Evolutionary conservation across 164 flowering plant genomes (phyloP).

Genomic region (Vitis rupestris): DNA sequence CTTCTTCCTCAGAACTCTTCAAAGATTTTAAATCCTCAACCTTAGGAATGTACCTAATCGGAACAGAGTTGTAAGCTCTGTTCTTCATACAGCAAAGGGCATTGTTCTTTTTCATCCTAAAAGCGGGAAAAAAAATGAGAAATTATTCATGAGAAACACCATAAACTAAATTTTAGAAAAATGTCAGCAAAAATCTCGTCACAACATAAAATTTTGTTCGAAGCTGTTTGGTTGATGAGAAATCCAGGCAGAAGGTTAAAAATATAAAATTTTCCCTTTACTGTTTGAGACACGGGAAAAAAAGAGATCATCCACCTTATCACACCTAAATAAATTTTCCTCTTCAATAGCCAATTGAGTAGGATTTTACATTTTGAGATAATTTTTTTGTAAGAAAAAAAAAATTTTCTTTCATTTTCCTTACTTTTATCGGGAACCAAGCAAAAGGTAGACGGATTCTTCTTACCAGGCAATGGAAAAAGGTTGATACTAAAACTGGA

Average conservation of each 20-base stretch:
- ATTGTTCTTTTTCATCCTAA: slow-evolving; percentile 37
- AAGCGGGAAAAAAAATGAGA: neutral
- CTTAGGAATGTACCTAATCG: slow-evolving; percentile 44
- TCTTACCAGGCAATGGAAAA: slow-evolving; percentile 18
- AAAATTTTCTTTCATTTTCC: neutral
- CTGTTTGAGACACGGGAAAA: no score
- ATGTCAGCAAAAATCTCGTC: neutral
- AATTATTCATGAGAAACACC: neutral
- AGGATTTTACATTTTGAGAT: no score
- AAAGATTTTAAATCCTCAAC: slow-evolving; percentile 14
- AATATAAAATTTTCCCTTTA: no score
- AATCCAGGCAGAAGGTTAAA: no score
- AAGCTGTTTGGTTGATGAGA: no score
- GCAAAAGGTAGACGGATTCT: neutral
- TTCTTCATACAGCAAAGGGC: slow-evolving; percentile 25
- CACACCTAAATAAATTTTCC: neutral
- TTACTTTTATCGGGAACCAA: slow-evolving; percentile 7
- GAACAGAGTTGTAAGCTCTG: slow-evolving; percentile 38
- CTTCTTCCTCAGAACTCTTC: slow-evolving; percentile 6
- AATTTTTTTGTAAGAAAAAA: no score
- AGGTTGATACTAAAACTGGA: slow-evolving; percentile 13
- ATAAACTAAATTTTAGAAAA: neutral
- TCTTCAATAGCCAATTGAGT: no score
- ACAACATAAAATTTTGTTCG: neutral
- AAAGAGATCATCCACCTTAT: no score